Base-by-base conservation (phyloP, 164 flowering plant genomes). In the Stephania yunnanensis region DNA sequence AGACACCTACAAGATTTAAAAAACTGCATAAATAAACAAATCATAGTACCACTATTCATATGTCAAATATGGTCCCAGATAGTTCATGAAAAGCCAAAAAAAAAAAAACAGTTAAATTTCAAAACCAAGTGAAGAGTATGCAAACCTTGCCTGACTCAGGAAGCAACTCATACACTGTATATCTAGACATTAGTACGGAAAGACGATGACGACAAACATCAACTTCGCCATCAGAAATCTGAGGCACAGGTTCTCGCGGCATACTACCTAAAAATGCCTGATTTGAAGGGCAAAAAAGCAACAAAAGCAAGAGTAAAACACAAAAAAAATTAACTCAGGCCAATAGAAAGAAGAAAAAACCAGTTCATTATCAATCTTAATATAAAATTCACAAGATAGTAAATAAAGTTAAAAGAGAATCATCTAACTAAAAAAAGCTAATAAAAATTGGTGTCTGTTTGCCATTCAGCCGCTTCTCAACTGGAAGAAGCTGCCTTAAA, bases 101-200 rank as follows among this genome's bases (percentile, higher is more conserved):
- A 4, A 19, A n/a, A 61, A 61, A 19, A 20, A 1, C 20, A 25
- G 66, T 61, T 22, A 61, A 61, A 61, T 61, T 36, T 61, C 29
- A 61, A 61, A 61, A 61, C 42, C 29, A 61, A 5, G 50, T 78
- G 72, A 52, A 70, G 75, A 82, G 79, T 72, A 85, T 83, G 82
- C 92, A 81, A 78, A 94, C 98, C 98, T 91, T 94, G 87, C 98
- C 96, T 76, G 98, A 94, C 82, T 88, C 89, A 30, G 89, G 89
- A 73, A 86, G 82, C 84, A 86, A 72, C 52, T 86, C 89, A 76
- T 86, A 86, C 46, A 80, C 82, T 42, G 83, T 84, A 72, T 78
- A 81, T 70, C 80, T 79, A 52, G 84, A 80, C 82, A 86, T 80
- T 44, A 83, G 55, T 66, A 76, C 7, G 5, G 82, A 77, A 64